Evolutionary conservation across 2,329 filamentous ascomycete genomes (phyloP), one percentile per base, ranked within the genome.

Genomic region (Monosporascus cannonballus): DNA sequence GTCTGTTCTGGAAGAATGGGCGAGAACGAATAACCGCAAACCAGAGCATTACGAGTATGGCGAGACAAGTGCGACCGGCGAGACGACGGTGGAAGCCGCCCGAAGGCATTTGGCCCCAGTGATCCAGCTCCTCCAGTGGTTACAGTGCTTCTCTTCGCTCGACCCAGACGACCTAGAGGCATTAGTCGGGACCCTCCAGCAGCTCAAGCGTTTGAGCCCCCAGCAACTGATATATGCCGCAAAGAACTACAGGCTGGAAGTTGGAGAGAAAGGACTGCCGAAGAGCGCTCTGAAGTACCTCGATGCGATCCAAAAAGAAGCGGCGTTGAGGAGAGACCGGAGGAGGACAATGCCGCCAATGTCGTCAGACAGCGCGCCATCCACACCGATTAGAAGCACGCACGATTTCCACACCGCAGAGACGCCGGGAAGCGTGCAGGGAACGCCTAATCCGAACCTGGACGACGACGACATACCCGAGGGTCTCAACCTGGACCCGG

Each of bases 31-130:
- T 71, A 97, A 96, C 67, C 84, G 94, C 27, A 87, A 95, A 61
- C 91, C 94, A 1, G 94, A 97, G 66, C 93, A 97, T 70, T 97
- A 90, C 68, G 93, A 99, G 69, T 87, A 91, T 61, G 93, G 93
- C 18, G 92, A 93, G 50, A 92, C 90, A 70, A 87, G 81, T 18
- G 85, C 89, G 6, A 89, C 86, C 1, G 93, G 93, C 3, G 94
- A 97, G 67, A 89, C 84, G 50, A 96, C 90, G 0, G 79, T 94
- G 20, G 93, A 97, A 42, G 83, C 91, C 4, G 85, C 91, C 22
- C 81, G 91, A 59, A 82, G 86, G 56, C 93, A 99, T 68, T 78
- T 99, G 20, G 87, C 89, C 7, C 94, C 94, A 4, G 82, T 96
- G 20, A 92, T 97, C 51, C 94, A 99, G 69, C 78, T 99, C 3